Conservation (phyloP, 495 filamentous ascomycete species). For the Neurospora sp. region DNA sequence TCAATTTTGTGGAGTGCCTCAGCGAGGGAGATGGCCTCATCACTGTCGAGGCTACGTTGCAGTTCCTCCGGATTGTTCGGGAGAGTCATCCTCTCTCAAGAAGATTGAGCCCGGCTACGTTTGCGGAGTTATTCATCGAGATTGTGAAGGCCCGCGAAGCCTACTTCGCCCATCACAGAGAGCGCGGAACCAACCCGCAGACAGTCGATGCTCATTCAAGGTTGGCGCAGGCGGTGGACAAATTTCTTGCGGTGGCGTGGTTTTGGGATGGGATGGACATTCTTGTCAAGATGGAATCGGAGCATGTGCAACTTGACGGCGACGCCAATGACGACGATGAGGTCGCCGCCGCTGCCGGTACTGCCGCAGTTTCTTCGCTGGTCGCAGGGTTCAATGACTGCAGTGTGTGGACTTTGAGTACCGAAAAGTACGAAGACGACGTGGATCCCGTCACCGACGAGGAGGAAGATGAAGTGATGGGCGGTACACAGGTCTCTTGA, state of each 20-base stretch:
- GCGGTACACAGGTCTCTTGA: not conserved
- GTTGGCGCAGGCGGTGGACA: not conserved
- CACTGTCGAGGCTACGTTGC: not conserved
- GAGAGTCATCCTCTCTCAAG: not conserved
- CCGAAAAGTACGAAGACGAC: not conserved
- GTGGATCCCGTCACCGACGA: not conserved
- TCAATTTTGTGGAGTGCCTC: not conserved
- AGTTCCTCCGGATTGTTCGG: not conserved
- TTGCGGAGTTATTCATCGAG: not conserved
- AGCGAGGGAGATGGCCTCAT: not conserved
- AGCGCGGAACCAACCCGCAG: too few relatives aligned
- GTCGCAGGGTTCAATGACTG: not conserved
- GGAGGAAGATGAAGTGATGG: not conserved
- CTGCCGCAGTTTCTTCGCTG: not conserved
- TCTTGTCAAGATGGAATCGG: not conserved
- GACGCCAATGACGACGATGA: not conserved
- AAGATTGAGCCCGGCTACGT: not conserved
- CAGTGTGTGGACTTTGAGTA: not conserved
- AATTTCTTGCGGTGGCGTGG: not conserved
- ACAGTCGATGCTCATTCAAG: too few relatives aligned
- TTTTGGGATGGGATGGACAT: not conserved
- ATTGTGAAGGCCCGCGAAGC: not conserved
- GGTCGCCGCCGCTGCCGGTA: too few relatives aligned
- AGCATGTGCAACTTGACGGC: not conserved
- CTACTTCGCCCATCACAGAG: not conserved